A percentile compares a stretch with the other conserved stretches of the same genome.
Conservation (phyloP, 768 basidiomycete species). For the Gelatoporia subvermispora region DNA sequence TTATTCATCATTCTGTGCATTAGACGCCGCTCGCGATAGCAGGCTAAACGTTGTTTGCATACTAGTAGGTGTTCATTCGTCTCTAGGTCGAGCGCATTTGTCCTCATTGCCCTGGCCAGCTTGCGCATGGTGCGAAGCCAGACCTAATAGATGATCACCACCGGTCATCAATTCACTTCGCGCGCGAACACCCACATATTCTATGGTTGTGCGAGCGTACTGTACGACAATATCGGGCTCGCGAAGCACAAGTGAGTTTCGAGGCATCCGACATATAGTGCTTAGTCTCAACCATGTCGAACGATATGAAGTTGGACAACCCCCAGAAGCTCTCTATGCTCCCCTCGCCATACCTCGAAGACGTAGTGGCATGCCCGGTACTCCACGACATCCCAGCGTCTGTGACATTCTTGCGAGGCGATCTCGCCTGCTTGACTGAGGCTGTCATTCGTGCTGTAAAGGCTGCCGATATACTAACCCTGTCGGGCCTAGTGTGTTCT, state of each 20-base stretch:
- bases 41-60: constrained; percentile 59
- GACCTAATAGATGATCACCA: constrained; percentile 70
- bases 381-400: not conserved
- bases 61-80: constrained; percentile 42
- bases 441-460: constrained; percentile 9
- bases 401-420: not conserved
- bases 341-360: constrained; percentile 10
- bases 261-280: not conserved
- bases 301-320: constrained; percentile 5
- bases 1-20: constrained; percentile 5
- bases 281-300: not conserved
- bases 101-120: constrained; percentile 29
- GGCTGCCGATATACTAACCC: constrained; percentile 5
- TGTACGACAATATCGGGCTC: constrained; percentile 56
- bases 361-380: not conserved
- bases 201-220: constrained; percentile 69
- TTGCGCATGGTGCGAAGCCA: constrained; percentile 66
- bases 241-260: constrained; percentile 50
- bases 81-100: not conserved
- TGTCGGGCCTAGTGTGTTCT: constrained; percentile 25
- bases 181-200: constrained; percentile 53
- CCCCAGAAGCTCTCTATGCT: constrained; percentile 8
- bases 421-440: constrained; percentile 6
- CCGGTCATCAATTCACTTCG: constrained; percentile 67
- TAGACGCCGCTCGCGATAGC: constrained; percentile 77